Evolutionary conservation across 2,329 filamentous ascomycete species (phyloP).

Genomic region (Chalara sp.): DNA sequence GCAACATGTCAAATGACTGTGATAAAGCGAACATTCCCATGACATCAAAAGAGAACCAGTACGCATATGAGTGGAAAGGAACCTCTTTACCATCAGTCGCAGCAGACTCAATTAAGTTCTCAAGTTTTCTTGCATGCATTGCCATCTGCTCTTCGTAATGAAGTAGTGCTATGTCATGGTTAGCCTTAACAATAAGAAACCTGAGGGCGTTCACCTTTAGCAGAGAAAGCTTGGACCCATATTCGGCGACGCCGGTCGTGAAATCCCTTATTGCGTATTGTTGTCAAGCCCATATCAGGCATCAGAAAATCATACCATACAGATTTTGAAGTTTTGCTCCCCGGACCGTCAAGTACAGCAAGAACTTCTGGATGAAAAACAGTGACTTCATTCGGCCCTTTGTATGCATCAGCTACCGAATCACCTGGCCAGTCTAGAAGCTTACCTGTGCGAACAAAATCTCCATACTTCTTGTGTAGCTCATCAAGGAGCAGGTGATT

Average conservation of each 20-base stretch:
- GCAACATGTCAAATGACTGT: no score
- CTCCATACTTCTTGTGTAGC: slow-evolving; percentile 17
- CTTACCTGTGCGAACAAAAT: slow-evolving; percentile 20
- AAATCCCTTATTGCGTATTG: slow-evolving; percentile 9
- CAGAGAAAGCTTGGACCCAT: slow-evolving; percentile 20
- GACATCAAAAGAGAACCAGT: no score
- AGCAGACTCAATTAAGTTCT: no score
- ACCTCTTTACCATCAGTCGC: no score
- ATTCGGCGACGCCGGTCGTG: slow-evolving; percentile 18
- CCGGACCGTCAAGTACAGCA: slow-evolving; percentile 8
- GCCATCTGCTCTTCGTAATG: background rate
- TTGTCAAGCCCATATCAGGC: slow-evolving; percentile 10
- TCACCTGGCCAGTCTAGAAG: no score
- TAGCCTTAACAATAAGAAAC: no score
- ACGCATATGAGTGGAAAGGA: no score
- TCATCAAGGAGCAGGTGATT: slow-evolving; percentile 12
- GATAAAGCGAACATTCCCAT: no score
- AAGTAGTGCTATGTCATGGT: background rate
- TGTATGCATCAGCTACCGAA: no score
- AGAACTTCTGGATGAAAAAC: slow-evolving; percentile 16
- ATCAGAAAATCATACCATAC: slow-evolving; percentile 18
- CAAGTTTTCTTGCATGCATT: no score
- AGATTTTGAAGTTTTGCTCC: slow-evolving; percentile 14
- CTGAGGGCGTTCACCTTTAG: no score
- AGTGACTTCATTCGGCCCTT: slow-evolving; percentile 15